These are phyloP conservation scores for Luffa aegyptiaca DNA, from an alignment of 306 rosid species.

Conservation along the genomic window DNA sequence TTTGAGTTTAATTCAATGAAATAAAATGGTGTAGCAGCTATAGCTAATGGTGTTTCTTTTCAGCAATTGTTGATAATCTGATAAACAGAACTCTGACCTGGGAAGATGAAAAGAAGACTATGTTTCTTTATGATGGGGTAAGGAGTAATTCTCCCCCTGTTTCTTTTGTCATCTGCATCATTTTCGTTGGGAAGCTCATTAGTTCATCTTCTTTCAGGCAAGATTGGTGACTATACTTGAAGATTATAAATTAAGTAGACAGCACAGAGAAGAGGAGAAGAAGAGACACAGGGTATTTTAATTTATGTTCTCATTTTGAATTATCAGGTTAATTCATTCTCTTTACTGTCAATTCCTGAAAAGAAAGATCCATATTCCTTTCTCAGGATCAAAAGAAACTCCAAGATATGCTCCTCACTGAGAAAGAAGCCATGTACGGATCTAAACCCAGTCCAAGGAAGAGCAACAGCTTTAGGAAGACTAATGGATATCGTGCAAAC, in stretches of 20 bases:
- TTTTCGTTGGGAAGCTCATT: slow-evolving; percentile 5
- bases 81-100: slow-evolving; percentile 62
- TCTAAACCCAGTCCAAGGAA: slow-evolving; percentile 91
- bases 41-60: slow-evolving; percentile 27
- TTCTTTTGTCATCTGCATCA: neutral
- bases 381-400: slow-evolving; percentile 89
- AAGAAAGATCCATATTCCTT: neutral
- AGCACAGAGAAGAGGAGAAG: slow-evolving; percentile 79
- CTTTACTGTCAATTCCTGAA: neutral
- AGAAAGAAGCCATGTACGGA: slow-evolving; percentile 84
- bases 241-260: slow-evolving; percentile 81
- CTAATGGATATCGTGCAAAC: slow-evolving; percentile 58
- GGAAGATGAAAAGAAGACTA: slow-evolving; percentile 67
- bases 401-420: slow-evolving; percentile 83
- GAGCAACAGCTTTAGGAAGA: slow-evolving; percentile 71
- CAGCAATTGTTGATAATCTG: slow-evolving; percentile 87
- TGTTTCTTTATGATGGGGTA: slow-evolving; percentile 90
- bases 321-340: neutral
- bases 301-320: neutral
- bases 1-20: neutral
- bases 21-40: neutral
- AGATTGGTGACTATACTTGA: slow-evolving; percentile 74
- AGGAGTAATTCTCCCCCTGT: slow-evolving; percentile 19
- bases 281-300: slow-evolving; percentile 55
- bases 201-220: slow-evolving; percentile 33